These are phyloP conservation scores for Ophiosphaerella herpotricha DNA, from an alignment of 2,329 filamentous ascomycete species.

Conservation along the genomic window DNA sequence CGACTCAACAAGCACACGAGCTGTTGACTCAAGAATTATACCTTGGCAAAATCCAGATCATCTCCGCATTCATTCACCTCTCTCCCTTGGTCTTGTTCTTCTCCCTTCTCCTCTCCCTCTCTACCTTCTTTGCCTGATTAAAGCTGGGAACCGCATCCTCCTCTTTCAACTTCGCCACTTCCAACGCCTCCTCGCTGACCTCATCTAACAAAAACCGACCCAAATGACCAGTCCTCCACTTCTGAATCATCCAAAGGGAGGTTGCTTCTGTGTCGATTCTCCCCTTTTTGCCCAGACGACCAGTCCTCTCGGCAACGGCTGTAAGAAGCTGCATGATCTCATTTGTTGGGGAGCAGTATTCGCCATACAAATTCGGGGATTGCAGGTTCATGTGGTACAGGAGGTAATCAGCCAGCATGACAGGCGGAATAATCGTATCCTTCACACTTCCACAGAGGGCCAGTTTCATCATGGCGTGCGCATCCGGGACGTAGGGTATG, in stretches of 20 bases:
- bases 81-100: conserved; percentile 31
- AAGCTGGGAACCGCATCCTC: conserved; percentile 60
- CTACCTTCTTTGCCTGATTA: conserved; percentile 69
- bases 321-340: conserved; percentile 75
- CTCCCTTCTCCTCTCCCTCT: conserved; percentile 58
- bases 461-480: conserved; percentile 93
- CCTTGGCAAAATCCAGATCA: too few species aligned
- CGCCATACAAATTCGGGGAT: conserved; percentile 65
- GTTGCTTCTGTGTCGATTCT: conserved; percentile 71
- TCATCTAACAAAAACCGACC: conserved; percentile 82
- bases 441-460: conserved; percentile 89
- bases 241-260: conserved; percentile 78
- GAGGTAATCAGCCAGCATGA: conserved; percentile 86
- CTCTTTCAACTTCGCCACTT: conserved; percentile 55
- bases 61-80: conserved; percentile 6
- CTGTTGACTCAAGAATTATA: too few species aligned
- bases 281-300: conserved; percentile 75
- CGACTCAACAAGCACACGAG: too few species aligned
- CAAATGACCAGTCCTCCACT: conserved; percentile 77
- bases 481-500: conserved; percentile 83
- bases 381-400: conserved; percentile 79
- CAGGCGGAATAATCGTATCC: conserved; percentile 77
- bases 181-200: conserved; percentile 65
- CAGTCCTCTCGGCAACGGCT: conserved; percentile 72
- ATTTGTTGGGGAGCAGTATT: conserved; percentile 80